Conservation (phyloP, 1,284 basidiomycete species). For the Dichomitus squalens region DNA sequence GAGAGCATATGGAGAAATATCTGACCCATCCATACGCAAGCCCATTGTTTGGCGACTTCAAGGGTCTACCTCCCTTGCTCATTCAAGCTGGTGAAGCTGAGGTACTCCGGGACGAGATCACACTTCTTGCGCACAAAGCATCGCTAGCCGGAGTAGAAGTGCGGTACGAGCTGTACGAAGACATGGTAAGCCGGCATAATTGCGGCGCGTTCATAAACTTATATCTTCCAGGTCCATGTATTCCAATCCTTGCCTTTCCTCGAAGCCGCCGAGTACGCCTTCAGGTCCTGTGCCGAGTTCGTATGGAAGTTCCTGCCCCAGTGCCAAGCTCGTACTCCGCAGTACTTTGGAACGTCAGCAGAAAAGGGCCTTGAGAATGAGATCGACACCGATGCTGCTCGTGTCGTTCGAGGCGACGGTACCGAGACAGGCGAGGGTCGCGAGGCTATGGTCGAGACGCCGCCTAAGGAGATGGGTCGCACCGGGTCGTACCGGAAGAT, state of each 20-base stretch:
- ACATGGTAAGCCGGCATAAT: conserved; percentile 66
- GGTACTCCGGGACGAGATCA: conserved; percentile 91
- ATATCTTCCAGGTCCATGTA: conserved; percentile 70
- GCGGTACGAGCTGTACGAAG: conserved; percentile 91
- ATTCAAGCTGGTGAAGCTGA: conserved; percentile 96
- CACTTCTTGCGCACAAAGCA: conserved; percentile 94
- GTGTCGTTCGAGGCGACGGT: conserved; percentile 70
- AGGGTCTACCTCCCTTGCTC: conserved; percentile 86
- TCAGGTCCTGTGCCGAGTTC: conserved; percentile 77
- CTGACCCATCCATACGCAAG: conserved; percentile 96
- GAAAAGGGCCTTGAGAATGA: conserved; percentile 64
- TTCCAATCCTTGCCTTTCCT: conserved; percentile 91
- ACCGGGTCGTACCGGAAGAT: conserved; percentile 14
- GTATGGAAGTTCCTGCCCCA: conserved; percentile 62
- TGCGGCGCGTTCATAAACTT: conserved; percentile 2
- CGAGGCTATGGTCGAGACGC: conserved; percentile 19
- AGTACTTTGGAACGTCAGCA: conserved; percentile 52
- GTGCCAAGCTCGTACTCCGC: conserved; percentile 48
- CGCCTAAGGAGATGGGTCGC: neutral
- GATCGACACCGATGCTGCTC: conserved; percentile 63
- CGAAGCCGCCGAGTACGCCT: conserved; percentile 71
- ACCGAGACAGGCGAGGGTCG: conserved; percentile 44
- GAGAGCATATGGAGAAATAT: conserved; percentile 81
- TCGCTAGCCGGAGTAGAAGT: conserved; percentile 86
- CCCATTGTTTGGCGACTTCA: conserved; percentile 92